Evolutionary conservation across 331 rosid species (phyloP).

Genomic region (Acacia pycnantha): DNA sequence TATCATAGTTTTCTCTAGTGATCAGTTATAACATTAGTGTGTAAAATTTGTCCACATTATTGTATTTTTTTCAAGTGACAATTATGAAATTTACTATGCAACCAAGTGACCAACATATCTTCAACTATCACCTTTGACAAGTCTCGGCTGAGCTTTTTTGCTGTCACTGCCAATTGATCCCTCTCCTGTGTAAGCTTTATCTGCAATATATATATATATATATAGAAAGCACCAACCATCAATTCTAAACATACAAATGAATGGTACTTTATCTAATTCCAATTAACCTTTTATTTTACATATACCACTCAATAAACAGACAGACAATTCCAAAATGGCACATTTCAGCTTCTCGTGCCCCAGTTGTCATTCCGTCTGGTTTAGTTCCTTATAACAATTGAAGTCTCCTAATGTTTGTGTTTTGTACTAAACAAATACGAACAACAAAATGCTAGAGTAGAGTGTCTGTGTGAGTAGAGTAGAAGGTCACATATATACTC

Average conservation of each 20-base stretch:
- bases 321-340: slow-evolving; percentile 8
- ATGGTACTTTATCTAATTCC: background rate
- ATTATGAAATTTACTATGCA: background rate
- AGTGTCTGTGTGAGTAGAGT: background rate
- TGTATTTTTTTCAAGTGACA: background rate
- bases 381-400: background rate
- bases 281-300: background rate
- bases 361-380: slow-evolving; percentile 10
- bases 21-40: background rate
- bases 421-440: background rate
- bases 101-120: slow-evolving; percentile 2
- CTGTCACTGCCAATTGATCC: slow-evolving; percentile 70
- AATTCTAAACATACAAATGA: slow-evolving; percentile 11
- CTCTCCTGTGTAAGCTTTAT: slow-evolving; percentile 70
- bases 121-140: slow-evolving; percentile 70
- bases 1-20: background rate
- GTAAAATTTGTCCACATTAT: background rate
- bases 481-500: background rate
- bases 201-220: slow-evolving; percentile 45
- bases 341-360: background rate
- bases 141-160: slow-evolving; percentile 81
- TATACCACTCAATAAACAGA: background rate
- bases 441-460: background rate
- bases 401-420: background rate
- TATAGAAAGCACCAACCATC: slow-evolving; percentile 17